Conservation (phyloP, 805 yeast genomes). For the Torulaspora microellipsoides region DNA sequence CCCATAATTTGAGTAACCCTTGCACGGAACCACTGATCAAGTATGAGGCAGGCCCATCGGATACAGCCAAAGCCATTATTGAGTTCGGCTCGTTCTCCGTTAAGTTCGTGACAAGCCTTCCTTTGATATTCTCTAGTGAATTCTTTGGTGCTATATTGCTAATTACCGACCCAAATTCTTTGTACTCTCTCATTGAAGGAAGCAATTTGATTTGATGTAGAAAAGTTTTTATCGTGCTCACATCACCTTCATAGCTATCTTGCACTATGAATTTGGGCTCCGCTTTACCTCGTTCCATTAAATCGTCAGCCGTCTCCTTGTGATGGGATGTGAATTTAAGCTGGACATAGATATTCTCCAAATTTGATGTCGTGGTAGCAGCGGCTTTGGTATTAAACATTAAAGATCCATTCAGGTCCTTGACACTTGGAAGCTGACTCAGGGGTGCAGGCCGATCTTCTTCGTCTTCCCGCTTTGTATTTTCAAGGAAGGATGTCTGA, state of each 20-base stretch:
- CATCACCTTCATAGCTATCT: constrained; percentile 64
- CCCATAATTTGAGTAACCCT: constrained; percentile 79
- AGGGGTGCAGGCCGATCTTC: not conserved
- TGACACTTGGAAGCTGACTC: constrained; percentile 11
- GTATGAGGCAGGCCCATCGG: constrained; percentile 54
- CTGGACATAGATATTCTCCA: constrained; percentile 46
- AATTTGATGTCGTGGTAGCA: constrained; percentile 38
- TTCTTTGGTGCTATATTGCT: constrained; percentile 7
- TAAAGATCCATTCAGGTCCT: constrained; percentile 33
- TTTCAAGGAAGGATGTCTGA: not conserved
- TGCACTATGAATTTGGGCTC: constrained; percentile 31
- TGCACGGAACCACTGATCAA: constrained; percentile 75
- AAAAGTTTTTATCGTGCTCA: constrained; percentile 56
- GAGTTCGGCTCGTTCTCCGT: constrained; percentile 53
- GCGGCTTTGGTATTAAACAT: constrained; percentile 37
- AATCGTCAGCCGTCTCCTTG: constrained; percentile 4
- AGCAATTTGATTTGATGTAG: constrained; percentile 50
- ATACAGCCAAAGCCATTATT: constrained; percentile 52
- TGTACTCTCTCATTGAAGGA: constrained; percentile 54
- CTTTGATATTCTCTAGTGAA: constrained; percentile 32
- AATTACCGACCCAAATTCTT: constrained; percentile 55
- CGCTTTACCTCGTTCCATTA: constrained; percentile 14
- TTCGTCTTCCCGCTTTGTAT: not conserved
- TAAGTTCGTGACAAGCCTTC: constrained; percentile 56
- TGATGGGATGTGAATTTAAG: constrained; percentile 27